Base-by-base conservation (phyloP, 176 grass and related monocot species). In the Zoysia japonica region DNA sequence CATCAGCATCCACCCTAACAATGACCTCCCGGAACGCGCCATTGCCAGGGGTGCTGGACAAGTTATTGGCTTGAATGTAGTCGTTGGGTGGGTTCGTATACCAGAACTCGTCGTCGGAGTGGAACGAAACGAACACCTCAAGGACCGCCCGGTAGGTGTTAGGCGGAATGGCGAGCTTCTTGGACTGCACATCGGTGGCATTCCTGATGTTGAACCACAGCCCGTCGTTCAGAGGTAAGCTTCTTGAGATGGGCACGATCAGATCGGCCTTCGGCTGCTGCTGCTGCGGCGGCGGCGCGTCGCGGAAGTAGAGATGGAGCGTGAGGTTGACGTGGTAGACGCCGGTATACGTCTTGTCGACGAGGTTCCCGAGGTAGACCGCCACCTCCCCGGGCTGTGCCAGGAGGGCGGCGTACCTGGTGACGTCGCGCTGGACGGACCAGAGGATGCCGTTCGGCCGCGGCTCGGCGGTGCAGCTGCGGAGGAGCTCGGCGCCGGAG, bases 401-500 rank as follows among this genome's bases (percentile, higher is more conserved):
- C 5, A 80, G 71, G 9, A 90, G 91, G 35, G 88, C 65, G 1
- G 68, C 73, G 73, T 96, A 90, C 70, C 85, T 84, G 42, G 87
- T 90, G 77, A 92, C 69, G 82, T 96, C 88, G 75, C 91, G 89
- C 52, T 72, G 79, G 9, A 90, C 93, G 36, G 89, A 85, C 90
- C 90, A 96, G 53, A 87, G 56, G 80, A 96, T 85, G 12, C 93
- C 90, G 75, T 64, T 79, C 75, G 88, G 55, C 5, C 87, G 87
- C 55, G 93, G 93, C 78, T 88, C 88, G 9, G 90, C 89, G 38
- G 93, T 97, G 85, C 89, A 90, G 76, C 89, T 78, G 63, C 90
- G 93, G 40, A 97, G 85, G 64, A 97, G 74, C 88, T 97, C 93
- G n/a, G 86, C 90, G 52, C 93, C 90, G 56, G 72, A 84, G 74